Base-by-base conservation (phyloP, 169 alveolate species). In the Babesia ovis region DNA sequence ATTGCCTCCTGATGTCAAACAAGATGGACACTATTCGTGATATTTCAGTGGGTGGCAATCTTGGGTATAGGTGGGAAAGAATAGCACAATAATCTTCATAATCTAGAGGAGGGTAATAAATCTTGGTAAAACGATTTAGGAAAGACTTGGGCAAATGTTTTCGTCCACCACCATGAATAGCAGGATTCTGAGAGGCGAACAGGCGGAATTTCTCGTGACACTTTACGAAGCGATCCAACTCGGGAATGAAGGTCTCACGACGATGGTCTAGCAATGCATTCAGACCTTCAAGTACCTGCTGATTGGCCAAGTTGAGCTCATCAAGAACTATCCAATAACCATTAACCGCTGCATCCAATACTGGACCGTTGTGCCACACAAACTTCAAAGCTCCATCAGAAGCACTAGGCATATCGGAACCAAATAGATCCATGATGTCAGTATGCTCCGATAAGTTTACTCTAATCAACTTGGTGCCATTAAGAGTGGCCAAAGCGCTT, bases 261-360 rank as follows among this genome's bases (percentile, higher is more conserved):
- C 99, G 93, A 71, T 97, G 99, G 87, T 98, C 99, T 77, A 98
- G 88, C 41, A 98, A 87, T 8, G 99, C 96, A 85, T 98, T 98
- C 50, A 98, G 87, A 99, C 99, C 87, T 89, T 98, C 99, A 55
- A 98, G 83, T 12, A 98, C 97, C 79, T 96, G 98, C 92, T 98
- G 98, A 23, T 97, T 93, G 12, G 99, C 99, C 68, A 98, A 85
- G 69, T 98, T 98, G 72, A 98, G 92, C 91, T 98, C 99, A 71
- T 98, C 99, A 27, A 98, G 90, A 51, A 98, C 83, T 29, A 98
- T 93, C 99, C 99, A 98, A 64, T 96, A 93, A 1, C 99, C 99
- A 54, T 93, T 93, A 59, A 95, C 91, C 84, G 98, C 85, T 11
- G 99, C 99, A 18, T 94, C 93, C 48, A 97, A 89, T 73, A 98